Conservation (phyloP, 2,329 filamentous ascomycete species). For the Neofusicoccum cordaticola region DNA sequence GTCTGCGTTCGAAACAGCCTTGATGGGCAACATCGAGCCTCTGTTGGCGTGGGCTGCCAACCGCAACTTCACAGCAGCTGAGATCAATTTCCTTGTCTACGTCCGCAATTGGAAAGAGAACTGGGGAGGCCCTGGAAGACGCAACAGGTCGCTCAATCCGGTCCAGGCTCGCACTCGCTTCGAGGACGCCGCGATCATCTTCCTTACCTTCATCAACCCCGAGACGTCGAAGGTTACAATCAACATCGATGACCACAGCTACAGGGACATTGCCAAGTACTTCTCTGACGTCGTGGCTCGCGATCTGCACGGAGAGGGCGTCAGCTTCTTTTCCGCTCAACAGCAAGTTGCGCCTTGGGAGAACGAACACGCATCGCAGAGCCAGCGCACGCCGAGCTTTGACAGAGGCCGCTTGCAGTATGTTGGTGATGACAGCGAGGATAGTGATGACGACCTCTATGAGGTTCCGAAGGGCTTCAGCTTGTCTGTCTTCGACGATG, state of each 20-base stretch:
- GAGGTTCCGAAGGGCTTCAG: conserved; percentile 50
- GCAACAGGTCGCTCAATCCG: conserved; percentile 18
- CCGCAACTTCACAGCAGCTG: conserved; percentile 68
- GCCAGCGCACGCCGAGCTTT: neutral
- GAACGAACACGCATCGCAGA: neutral
- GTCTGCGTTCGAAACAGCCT: conserved; percentile 60
- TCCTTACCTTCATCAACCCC: conserved; percentile 59
- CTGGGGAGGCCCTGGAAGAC: conserved; percentile 25
- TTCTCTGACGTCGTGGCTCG: neutral
- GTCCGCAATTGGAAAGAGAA: conserved; percentile 56
- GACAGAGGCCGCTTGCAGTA: neutral
- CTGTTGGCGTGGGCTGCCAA: conserved; percentile 64
- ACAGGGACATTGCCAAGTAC: conserved; percentile 6
- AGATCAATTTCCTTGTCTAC: conserved; percentile 63
- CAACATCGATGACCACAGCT: conserved; percentile 52
- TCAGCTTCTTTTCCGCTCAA: neutral
- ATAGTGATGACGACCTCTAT: neutral
- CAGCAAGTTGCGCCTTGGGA: conserved; percentile 12
- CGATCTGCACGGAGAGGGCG: neutral
- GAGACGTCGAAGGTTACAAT: conserved; percentile 64
- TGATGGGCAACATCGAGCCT: conserved; percentile 58
- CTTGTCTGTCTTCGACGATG: conserved; percentile 56
- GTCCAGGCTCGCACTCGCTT: conserved; percentile 45
- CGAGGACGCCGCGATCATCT: conserved; percentile 60
- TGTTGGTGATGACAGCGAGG: neutral